phyloP scores from a whole-genome alignment of 2,329 filamentous ascomycete species.

The Hortaea werneckii region DNA sequence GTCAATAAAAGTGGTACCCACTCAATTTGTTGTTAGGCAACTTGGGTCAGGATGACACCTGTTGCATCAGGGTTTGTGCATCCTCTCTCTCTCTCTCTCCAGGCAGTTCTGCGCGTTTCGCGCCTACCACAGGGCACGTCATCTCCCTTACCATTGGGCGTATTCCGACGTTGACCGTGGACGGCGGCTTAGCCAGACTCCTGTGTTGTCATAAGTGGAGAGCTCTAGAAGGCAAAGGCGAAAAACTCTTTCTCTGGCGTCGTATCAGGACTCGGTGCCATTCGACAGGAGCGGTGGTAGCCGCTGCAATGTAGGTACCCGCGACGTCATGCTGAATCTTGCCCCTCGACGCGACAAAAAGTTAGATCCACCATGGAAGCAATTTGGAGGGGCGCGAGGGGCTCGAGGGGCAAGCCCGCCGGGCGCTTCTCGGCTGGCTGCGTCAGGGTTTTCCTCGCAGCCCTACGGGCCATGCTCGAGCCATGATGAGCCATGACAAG shows the following conservation, averaged over 20 bases:
- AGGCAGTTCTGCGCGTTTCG: neutral
- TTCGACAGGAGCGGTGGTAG: no score
- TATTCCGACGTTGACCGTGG: constrained; percentile 9
- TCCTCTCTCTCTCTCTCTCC: constrained; percentile 1
- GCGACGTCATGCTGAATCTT: neutral
- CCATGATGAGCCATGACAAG: no score
- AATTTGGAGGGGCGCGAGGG: no score
- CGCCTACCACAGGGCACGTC: neutral
- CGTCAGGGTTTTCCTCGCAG: neutral
- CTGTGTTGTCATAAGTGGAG: neutral
- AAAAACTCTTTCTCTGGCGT: no score
- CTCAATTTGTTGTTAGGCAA: no score
- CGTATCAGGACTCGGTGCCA: no score
- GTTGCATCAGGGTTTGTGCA: constrained; percentile 3
- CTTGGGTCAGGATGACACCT: neutral
- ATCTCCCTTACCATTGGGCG: neutral
- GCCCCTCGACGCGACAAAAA: neutral
- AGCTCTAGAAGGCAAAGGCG: neutral
- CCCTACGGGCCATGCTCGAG: neutral
- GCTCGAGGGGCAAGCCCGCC: neutral
- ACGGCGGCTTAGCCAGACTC: neutral
- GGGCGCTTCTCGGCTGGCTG: constrained; percentile 1
- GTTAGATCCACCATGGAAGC: neutral
- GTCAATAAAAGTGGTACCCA: no score
- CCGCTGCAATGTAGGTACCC: neutral